Base-by-base conservation (phyloP, 1,284 basidiomycete genomes). In the Ustanciosporium gigantosporum region DNA sequence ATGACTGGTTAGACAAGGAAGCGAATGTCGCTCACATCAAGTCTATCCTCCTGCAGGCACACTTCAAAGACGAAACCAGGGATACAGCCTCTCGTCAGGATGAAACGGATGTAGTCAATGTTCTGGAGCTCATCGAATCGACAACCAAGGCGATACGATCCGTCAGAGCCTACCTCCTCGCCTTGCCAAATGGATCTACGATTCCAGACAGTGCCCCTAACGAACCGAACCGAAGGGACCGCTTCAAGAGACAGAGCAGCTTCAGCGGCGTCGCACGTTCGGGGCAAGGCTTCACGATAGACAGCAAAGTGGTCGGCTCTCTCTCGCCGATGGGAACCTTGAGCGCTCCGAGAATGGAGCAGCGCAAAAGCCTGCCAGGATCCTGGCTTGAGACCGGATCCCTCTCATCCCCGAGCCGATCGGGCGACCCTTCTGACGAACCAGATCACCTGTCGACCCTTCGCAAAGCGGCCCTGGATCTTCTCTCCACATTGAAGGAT, bases 401-500 rank as follows among this genome's bases (percentile, higher is more conserved):
- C 11, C 11, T 11, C 11, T 9, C 27, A n/a, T 11, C 9, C n/a
- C 27, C 11, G n/a, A n/a, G n/a, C 11, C 11, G 11, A 9, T 29
- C 27, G 27, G n/a, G n/a, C n/a, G n/a, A n/a, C n/a, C n/a, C n/a
- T n/a, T 8, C 37, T 2, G 31, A 31, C 4, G 46, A 47, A 9
- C 31, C 38, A 0, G 86, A 90, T 65, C 86, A 87, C 1, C 79
- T 88, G 5, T 51, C 83, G 5, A 79, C 85, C 34, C 86, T 91
- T 38, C 83, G 89, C 23, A 83, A 83, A 31, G 83, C 85, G 0
- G 88, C 90, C 2, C 79, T 91, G 31, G 88, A 90, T 50, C 86
- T 90, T 2, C 83, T 91, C 20, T 82, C 85, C 3, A 82, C 85
- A 19, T 82, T 91, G 25, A 84, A 88, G 15, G 84, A 84, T 35